These are phyloP conservation scores for Terana coerulea DNA, from an alignment of 768 basidiomycete genomes.

Conservation along the genomic window DNA sequence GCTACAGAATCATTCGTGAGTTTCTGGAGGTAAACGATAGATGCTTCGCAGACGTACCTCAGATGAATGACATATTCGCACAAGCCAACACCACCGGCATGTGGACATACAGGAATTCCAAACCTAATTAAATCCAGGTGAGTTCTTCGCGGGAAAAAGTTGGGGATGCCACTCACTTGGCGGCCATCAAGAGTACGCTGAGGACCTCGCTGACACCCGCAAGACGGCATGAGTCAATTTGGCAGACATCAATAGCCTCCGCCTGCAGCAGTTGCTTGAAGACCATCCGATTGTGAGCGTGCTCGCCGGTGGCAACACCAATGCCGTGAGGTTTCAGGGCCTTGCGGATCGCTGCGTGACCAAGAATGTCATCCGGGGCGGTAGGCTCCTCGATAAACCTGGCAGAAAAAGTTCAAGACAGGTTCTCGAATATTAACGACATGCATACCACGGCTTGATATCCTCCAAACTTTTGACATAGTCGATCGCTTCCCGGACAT, in stretches of 20 bases:
- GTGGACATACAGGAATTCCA: constrained; percentile 85
- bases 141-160: neutral
- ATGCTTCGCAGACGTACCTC: constrained; percentile 38
- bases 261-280: constrained; percentile 93
- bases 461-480: constrained; percentile 78
- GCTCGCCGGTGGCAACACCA: constrained; percentile 92
- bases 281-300: constrained; percentile 91
- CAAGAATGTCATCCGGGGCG: constrained; percentile 87
- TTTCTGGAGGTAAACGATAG: neutral
- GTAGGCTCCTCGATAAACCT: constrained; percentile 96
- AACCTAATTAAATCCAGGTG: constrained; percentile 41
- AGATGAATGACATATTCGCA: constrained; percentile 91
- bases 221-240: constrained; percentile 92
- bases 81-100: constrained; percentile 91
- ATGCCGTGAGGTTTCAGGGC: constrained; percentile 77
- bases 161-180: constrained; percentile 50
- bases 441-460: constrained; percentile 78
- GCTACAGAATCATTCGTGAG: too few species aligned
- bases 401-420: neutral
- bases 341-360: constrained; percentile 76
- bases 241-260: constrained; percentile 91
- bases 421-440: neutral
- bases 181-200: constrained; percentile 84
- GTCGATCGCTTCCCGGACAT: constrained; percentile 88
- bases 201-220: constrained; percentile 95